phyloP scores from a whole-genome alignment of 78 protist species.

The Emiliania huxleyi region DNA sequence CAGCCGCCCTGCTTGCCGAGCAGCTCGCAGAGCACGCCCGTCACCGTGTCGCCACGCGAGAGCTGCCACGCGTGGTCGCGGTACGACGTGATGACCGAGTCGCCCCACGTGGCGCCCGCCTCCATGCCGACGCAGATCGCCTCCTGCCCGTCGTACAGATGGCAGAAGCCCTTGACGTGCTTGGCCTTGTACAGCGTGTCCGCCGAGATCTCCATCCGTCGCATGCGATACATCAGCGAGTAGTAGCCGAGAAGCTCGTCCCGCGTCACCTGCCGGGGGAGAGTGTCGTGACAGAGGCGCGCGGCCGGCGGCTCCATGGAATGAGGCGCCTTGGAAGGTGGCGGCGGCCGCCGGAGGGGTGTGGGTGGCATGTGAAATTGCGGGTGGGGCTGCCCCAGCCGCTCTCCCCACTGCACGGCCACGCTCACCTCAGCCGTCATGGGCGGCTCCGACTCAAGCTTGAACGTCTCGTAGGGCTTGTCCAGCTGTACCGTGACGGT shows the following conservation, averaged over 20 bases:
- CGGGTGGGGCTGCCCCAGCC: no score
- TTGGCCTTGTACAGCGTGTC: conserved; percentile 79
- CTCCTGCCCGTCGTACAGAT: conserved; percentile 94
- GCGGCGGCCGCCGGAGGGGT: no score
- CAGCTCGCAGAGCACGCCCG: conserved; percentile 78
- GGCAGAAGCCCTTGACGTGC: conserved; percentile 94
- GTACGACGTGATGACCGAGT: conserved; percentile 87
- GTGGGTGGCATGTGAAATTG: no score
- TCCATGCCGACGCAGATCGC: conserved; percentile 86
- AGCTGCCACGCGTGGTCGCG: conserved; percentile 73
- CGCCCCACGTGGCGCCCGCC: conserved; percentile 64
- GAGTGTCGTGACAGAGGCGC: no score
- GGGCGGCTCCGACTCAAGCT: background rate
- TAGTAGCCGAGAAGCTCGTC: background rate
- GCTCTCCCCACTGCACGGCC: no score
- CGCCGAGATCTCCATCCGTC: conserved; percentile 65
- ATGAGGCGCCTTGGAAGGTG: no score
- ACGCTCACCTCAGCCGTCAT: no score
- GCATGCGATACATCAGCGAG: conserved; percentile 26
- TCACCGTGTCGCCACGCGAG: conserved; percentile 75
- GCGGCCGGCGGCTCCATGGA: no score
- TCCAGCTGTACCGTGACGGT: background rate
- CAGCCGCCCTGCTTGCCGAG: conserved; percentile 68
- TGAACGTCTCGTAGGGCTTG: background rate
- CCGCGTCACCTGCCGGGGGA: background rate